Evolutionary conservation across 83 land plant species (phyloP).

Genomic region (Picea abies): DNA sequence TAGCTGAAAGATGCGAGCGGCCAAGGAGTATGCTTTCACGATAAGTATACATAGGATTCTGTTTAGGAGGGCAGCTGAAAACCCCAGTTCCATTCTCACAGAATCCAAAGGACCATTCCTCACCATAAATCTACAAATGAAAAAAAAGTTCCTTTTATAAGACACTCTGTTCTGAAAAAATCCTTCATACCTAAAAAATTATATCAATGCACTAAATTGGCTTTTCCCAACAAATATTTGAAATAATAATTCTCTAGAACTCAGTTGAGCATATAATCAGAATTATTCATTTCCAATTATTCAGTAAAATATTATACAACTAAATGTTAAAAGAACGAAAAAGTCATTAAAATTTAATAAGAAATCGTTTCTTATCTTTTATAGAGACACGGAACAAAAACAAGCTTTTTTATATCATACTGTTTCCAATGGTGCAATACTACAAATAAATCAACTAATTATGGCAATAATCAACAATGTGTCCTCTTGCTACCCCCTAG

Average conservation of each 20-base stretch:
- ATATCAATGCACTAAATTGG: background rate
- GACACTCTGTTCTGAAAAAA: no score
- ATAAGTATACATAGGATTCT: conserved; percentile 94
- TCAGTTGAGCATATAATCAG: background rate
- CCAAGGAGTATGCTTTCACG: conserved; percentile 83
- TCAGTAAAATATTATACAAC: background rate
- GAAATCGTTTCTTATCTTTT: no score
- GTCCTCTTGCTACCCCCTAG: background rate
- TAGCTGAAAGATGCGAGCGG: conserved; percentile 47
- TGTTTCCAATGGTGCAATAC: background rate
- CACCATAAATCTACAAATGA: conserved; percentile 71
- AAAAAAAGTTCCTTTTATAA: no score
- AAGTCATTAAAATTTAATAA: no score
- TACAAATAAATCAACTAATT: background rate
- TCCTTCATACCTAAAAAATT: background rate
- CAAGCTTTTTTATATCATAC: background rate
- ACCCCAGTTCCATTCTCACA: conserved; percentile 92
- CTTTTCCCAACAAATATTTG: background rate
- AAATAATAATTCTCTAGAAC: background rate
- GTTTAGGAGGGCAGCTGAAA: conserved; percentile 78
- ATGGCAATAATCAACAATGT: background rate
- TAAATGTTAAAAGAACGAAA: background rate
- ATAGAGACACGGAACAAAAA: background rate
- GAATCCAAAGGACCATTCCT: conserved; percentile 98
- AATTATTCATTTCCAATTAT: background rate